Base-by-base conservation (phyloP, 2,329 filamentous ascomycete species). In the Didymella glomerata region DNA sequence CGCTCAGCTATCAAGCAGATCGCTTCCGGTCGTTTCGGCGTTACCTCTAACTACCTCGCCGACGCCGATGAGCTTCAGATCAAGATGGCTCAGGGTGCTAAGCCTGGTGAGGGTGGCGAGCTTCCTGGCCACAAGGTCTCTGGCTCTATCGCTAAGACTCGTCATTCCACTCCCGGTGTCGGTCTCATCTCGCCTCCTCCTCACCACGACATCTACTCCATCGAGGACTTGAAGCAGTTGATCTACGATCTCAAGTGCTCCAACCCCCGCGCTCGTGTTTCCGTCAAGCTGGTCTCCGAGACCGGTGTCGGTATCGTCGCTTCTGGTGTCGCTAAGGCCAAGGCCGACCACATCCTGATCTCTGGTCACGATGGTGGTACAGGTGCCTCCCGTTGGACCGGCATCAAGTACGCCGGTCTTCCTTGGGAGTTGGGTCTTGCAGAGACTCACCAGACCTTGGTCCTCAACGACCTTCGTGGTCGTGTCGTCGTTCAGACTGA, bases 61-160 rank as follows among this genome's bases (percentile, higher is more conserved):
- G 94, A 98, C 77, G 92, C 94, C 18, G 94, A 98, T 73, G 93
- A 98, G 81, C 84, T 98, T 45, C 94, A 98, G 79, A 98, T 98
- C 82, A 98, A 98, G 86, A 98, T 98, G 94, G 94, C 94, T 10
- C 94, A 98, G 81, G 94, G 94, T 77, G 94, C 94, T 63, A 98
- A 98, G 86, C 94, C 94, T 56, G 94, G 94, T 79, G 94, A 98
- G 80, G 94, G 94, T 83, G 94, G 94, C 85, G 94, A 98, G 80
- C 87, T 98, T 74, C 94, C 94, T 48, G 94, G 94, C 40, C 93
- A 97, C 84, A 98, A 98, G 82, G 94, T 98, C 27, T 95, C 93
- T 61, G 91, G 91, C 73, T 91, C 92, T 7, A 98, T 98, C 78
- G 94, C 92, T 57, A 90, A 92, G 70, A 98, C 94, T 57, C 90